These are phyloP conservation scores for Harrya chromipes DNA, from an alignment of 768 basidiomycete genomes.

Conservation along the genomic window DNA sequence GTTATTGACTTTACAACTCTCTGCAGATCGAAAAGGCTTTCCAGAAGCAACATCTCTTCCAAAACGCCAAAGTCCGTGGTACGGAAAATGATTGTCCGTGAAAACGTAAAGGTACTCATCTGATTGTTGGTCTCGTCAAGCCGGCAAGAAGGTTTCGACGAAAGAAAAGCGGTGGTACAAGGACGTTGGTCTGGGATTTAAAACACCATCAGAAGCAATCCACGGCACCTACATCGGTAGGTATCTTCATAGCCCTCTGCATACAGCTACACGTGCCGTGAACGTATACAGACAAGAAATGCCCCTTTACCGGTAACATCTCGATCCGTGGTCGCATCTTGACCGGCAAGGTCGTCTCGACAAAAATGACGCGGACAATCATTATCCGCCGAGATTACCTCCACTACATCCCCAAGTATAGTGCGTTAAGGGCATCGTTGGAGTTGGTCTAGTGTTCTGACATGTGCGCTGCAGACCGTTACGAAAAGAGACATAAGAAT, in stretches of 20 bases:
- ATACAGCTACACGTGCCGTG: neutral
- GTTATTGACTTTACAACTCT: neutral
- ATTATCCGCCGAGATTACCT: slow-evolving; percentile 95
- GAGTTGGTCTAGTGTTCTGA: slow-evolving; percentile 8
- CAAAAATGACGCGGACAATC: slow-evolving; percentile 99
- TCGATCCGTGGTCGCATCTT: slow-evolving; percentile 99
- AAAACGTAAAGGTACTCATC: slow-evolving; percentile 7
- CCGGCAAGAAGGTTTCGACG: slow-evolving; percentile 86
- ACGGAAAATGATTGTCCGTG: slow-evolving; percentile 31
- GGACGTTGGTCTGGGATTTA: slow-evolving; percentile 95
- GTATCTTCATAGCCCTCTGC: slow-evolving; percentile 29
- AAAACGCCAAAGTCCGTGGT: slow-evolving; percentile 94
- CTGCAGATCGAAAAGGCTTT: slow-evolving; percentile 90
- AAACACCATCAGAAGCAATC: slow-evolving; percentile 95
- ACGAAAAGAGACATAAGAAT: slow-evolving; percentile 99
- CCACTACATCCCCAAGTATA: slow-evolving; percentile 98
- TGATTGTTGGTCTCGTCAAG: slow-evolving; percentile 30
- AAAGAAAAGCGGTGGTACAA: slow-evolving; percentile 99
- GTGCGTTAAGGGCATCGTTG: slow-evolving; percentile 45
- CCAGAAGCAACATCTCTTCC: slow-evolving; percentile 98
- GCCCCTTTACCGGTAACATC: slow-evolving; percentile 95
- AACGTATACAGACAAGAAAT: slow-evolving; percentile 85
- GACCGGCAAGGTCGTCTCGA: slow-evolving; percentile 95
- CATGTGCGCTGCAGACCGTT: slow-evolving; percentile 66
- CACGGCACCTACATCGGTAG: slow-evolving; percentile 93